Percentiles rank a stretch among this genome's conserved stretches.
Evolutionary conservation across 2,329 filamentous ascomycete species (phyloP).

Genomic region (Pestalotiopsis sp.): DNA sequence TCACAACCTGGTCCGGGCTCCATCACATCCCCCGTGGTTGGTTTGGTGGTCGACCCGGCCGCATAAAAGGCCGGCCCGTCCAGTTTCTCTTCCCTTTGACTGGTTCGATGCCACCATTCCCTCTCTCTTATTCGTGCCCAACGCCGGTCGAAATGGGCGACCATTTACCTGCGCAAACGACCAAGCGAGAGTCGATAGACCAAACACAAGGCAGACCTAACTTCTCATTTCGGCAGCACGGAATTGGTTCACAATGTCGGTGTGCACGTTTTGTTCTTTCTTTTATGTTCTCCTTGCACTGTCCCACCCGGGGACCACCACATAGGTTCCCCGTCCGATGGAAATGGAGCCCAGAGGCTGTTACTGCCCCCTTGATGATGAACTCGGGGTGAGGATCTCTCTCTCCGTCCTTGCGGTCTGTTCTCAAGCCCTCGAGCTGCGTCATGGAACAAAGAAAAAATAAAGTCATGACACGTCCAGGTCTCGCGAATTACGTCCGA

Average conservation of each 20-base stretch:
- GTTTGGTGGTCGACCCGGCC: slow-evolving; percentile 10
- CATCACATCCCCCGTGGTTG: background rate
- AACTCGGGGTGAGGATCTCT: background rate
- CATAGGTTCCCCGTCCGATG: slow-evolving; percentile 3
- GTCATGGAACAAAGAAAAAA: background rate
- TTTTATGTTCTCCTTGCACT: background rate
- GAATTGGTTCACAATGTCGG: slow-evolving; percentile 7
- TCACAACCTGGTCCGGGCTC: background rate
- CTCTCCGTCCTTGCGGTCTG: slow-evolving; percentile 1
- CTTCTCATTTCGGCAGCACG: slow-evolving; percentile 8
- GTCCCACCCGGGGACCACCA: background rate
- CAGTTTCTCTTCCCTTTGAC: slow-evolving; percentile 9
- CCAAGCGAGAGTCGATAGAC: background rate
- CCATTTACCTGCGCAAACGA: background rate
- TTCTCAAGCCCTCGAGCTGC: background rate
- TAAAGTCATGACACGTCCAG: background rate
- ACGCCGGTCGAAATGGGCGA: slow-evolving; percentile 1
- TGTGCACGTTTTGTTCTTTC: background rate
- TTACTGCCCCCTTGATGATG: background rate
- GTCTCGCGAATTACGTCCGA: background rate
- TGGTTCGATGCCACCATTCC: background rate
- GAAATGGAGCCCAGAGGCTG: background rate
- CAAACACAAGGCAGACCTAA: background rate
- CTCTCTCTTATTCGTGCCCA: slow-evolving; percentile 9
- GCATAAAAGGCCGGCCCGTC: slow-evolving; percentile 12